phyloP scores from a whole-genome alignment of 2,329 filamentous ascomycete species.

The Volutella citrinella region DNA sequence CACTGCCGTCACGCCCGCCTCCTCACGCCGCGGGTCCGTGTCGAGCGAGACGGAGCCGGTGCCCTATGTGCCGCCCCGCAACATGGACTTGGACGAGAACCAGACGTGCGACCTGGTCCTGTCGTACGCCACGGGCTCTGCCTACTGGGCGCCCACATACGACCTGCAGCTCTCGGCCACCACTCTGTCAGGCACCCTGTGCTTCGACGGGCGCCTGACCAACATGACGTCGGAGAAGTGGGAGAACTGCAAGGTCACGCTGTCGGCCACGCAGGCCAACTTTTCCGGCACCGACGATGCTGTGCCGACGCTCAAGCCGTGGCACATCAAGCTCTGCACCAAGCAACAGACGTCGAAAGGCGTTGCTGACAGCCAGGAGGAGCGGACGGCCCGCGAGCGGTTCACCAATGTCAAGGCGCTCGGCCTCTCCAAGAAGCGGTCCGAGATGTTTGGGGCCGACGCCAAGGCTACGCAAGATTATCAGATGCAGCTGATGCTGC shows the following conservation, averaged over 20 bases:
- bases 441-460: slow-evolving; percentile 13
- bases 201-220: slow-evolving; percentile 60
- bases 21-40: slow-evolving; percentile 48
- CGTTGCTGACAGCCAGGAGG: slow-evolving; percentile 38
- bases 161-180: slow-evolving; percentile 60
- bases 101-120: slow-evolving; percentile 45
- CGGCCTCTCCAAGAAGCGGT: not conserved
- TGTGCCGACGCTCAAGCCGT: slow-evolving; percentile 53
- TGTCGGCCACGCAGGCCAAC: slow-evolving; percentile 62
- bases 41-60: slow-evolving; percentile 54
- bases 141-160: slow-evolving; percentile 60
- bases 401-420: slow-evolving; percentile 26
- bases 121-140: slow-evolving; percentile 57
- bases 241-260: slow-evolving; percentile 55
- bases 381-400: slow-evolving; percentile 29
- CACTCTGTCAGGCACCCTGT: slow-evolving; percentile 48
- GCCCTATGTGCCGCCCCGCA: slow-evolving; percentile 36
- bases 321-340: slow-evolving; percentile 51
- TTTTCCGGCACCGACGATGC: slow-evolving; percentile 54
- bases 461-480: slow-evolving; percentile 66
- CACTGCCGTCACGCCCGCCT: slow-evolving; percentile 36
- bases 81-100: slow-evolving; percentile 14
- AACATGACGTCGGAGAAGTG: slow-evolving; percentile 64
- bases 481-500: slow-evolving; percentile 81
- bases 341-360: slow-evolving; percentile 19